Conservation (phyloP, 441 rosid genomes). For the Erodium texanum region DNA sequence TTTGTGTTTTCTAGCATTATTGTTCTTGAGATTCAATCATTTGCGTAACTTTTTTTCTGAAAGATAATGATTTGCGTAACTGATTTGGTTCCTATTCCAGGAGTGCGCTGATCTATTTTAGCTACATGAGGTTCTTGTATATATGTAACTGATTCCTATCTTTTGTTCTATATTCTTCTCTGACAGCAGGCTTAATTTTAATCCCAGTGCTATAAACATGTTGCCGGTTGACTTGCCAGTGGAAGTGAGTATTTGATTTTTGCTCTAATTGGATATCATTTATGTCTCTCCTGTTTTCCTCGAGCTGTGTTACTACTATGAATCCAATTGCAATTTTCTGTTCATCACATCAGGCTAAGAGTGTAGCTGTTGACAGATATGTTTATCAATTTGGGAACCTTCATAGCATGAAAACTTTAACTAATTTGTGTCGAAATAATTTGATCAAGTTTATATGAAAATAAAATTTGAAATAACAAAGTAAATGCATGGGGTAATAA, state of each 20-base stretch:
- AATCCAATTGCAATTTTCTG: background rate
- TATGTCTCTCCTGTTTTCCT: background rate
- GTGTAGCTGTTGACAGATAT: background rate
- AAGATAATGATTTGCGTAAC: background rate
- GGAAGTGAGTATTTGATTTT: slow-evolving; percentile 41
- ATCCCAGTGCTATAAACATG: slow-evolving; percentile 51
- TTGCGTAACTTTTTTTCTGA: background rate
- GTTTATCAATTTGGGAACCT: background rate
- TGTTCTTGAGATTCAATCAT: background rate
- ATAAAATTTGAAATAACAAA: background rate
- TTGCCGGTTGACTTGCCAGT: slow-evolving; percentile 43
- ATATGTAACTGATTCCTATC: slow-evolving; percentile 9
- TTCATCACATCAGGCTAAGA: background rate
- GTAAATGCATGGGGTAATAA: background rate
- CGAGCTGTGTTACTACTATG: background rate
- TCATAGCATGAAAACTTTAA: background rate
- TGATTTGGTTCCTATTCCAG: background rate
- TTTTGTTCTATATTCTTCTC: slow-evolving; percentile 7
- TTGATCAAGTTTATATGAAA: background rate
- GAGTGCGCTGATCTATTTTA: background rate
- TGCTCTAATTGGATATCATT: slow-evolving; percentile 5
- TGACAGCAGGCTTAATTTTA: slow-evolving; percentile 52
- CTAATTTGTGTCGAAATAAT: too few species aligned
- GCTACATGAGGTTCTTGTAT: background rate
- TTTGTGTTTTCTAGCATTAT: slow-evolving; percentile 2